Evolutionary conservation across 1,284 basidiomycete genomes (phyloP).

Genomic region (Prillingera fragicola): DNA sequence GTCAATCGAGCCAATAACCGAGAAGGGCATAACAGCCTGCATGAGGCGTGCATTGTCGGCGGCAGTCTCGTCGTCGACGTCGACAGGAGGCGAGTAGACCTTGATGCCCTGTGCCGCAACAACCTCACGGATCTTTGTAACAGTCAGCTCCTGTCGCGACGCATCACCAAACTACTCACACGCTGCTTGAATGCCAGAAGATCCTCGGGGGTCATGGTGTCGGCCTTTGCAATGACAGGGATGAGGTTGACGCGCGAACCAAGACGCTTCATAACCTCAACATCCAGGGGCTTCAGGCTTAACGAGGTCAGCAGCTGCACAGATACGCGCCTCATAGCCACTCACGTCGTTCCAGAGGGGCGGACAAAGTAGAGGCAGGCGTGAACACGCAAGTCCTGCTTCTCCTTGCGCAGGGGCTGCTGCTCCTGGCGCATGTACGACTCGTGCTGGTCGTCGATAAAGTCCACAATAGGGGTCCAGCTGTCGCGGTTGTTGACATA

Average conservation of each 20-base stretch:
- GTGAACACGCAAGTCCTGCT: constrained; percentile 92
- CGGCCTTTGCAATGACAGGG: constrained; percentile 95
- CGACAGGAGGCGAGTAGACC: constrained; percentile 89
- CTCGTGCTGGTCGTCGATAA: constrained; percentile 99
- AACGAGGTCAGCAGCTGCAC: constrained; percentile 2
- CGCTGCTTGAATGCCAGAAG: constrained; percentile 87
- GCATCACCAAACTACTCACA: constrained; percentile 52
- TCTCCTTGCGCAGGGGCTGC: constrained; percentile 86
- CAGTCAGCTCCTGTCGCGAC: not conserved
- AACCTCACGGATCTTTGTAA: constrained; percentile 84
- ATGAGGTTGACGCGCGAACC: constrained; percentile 95
- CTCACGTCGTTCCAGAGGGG: constrained; percentile 90
- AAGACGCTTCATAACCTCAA: constrained; percentile 98
- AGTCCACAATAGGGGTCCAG: constrained; percentile 97
- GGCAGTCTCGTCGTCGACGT: constrained; percentile 79
- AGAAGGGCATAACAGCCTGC: constrained; percentile 87
- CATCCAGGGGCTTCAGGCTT: constrained; percentile 93
- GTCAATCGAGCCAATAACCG: constrained; percentile 94
- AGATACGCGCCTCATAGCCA: constrained; percentile 14
- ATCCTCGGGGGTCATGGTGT: constrained; percentile 92
- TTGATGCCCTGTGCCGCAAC: constrained; percentile 87
- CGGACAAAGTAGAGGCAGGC: constrained; percentile 97
- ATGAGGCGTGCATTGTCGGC: constrained; percentile 86
- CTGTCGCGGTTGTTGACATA: constrained; percentile 99
- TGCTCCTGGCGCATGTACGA: constrained; percentile 99